phyloP scores from a whole-genome alignment of 73 alveolate species.

The Tetrahymena borealis region DNA sequence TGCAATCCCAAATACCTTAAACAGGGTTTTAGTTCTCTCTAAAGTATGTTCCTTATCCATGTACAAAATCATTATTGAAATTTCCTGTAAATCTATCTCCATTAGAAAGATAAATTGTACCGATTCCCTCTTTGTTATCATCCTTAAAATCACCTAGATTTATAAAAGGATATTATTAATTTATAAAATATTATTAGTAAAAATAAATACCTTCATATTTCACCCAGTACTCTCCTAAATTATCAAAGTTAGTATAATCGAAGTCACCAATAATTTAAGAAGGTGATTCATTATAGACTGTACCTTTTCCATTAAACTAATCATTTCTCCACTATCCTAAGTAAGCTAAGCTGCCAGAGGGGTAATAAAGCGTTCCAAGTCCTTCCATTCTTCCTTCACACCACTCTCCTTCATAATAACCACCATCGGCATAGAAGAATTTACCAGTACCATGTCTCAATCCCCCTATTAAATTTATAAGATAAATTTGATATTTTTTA shows the following conservation, averaged over 20 bases:
- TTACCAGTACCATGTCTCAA: constrained; percentile 34
- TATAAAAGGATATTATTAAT: not conserved
- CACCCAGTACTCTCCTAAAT: constrained; percentile 39
- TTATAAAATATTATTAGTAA: not conserved
- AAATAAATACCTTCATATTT: not conserved
- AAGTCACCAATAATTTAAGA: constrained; percentile 1
- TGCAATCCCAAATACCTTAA: constrained; percentile 33
- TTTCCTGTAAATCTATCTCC: constrained; percentile 34
- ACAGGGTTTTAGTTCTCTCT: constrained; percentile 17
- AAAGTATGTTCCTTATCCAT: constrained; percentile 22
- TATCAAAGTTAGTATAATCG: constrained; percentile 33
- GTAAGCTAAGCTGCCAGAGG: constrained; percentile 42
- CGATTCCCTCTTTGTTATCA: constrained; percentile 34
- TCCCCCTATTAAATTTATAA: not conserved
- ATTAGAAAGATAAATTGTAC: constrained; percentile 24
- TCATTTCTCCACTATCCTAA: constrained; percentile 38
- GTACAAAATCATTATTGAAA: constrained; percentile 10
- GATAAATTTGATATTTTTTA: not conserved
- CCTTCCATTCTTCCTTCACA: constrained; percentile 43
- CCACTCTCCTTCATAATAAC: constrained; percentile 42
- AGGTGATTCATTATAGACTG: constrained; percentile 39
- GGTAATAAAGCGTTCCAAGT: constrained; percentile 10
- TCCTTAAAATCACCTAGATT: constrained; percentile 17
- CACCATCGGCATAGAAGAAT: constrained; percentile 32
- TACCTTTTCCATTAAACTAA: constrained; percentile 37